Percentiles rank a stretch among this genome's conserved stretches.
Conservation (phyloP, 1,139 yeast genomes). For the Yamadazyma aaseri region DNA sequence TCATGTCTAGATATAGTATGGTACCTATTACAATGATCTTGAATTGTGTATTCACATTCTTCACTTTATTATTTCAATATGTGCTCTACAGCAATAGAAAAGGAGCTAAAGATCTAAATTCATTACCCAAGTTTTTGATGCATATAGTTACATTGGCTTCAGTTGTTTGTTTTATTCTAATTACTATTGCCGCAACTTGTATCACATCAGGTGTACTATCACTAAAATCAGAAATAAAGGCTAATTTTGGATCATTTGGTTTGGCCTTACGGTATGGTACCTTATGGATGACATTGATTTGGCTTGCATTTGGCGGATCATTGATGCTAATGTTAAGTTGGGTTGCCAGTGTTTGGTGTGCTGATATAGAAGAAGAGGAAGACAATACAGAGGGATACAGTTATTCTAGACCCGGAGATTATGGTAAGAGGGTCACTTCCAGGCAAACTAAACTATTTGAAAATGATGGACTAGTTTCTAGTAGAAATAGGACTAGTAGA, state of each 20-base stretch:
- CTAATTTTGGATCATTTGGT: conserved; percentile 45
- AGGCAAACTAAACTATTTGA: conserved; percentile 1
- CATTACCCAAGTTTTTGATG: conserved; percentile 26
- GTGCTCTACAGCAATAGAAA: conserved; percentile 37
- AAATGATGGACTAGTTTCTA: background rate
- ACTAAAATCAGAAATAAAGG: conserved; percentile 27
- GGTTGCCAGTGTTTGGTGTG: conserved; percentile 46
- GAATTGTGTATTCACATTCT: conserved; percentile 14
- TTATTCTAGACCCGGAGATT: conserved; percentile 17
- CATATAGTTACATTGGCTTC: conserved; percentile 35
- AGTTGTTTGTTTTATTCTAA: conserved; percentile 29
- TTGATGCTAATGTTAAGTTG: conserved; percentile 31
- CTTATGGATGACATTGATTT: conserved; percentile 41
- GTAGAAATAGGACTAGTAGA: background rate
- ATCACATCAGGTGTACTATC: conserved; percentile 24
- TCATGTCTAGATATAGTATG: conserved; percentile 20
- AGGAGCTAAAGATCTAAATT: conserved; percentile 26
- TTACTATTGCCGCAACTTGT: conserved; percentile 27
- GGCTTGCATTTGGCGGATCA: conserved; percentile 31
- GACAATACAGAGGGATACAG: conserved; percentile 17
- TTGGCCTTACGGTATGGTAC: conserved; percentile 39
- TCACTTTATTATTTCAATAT: conserved; percentile 27
- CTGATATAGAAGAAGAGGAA: conserved; percentile 34
- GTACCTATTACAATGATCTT: conserved; percentile 19
- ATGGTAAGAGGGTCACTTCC: conserved; percentile 7